Percentiles rank a stretch among this genome's conserved stretches.
Conservation (phyloP, 192 early-diverging fungal species). For the Coemansia sp. region DNA sequence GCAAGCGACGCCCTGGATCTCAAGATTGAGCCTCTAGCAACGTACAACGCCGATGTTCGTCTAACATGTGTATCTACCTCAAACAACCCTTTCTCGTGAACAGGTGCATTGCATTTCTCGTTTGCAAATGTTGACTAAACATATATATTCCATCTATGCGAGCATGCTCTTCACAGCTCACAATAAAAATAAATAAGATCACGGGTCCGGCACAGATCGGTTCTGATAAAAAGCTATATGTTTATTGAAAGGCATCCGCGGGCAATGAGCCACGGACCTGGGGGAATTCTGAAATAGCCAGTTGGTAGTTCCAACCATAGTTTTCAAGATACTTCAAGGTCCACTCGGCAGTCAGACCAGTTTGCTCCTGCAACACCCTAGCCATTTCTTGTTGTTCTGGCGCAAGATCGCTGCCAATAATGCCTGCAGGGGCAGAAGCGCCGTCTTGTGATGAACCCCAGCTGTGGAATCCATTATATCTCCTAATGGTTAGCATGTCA, state of each 20-base stretch:
- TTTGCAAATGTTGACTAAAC: not conserved
- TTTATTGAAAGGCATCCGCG: constrained; percentile 41
- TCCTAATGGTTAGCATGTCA: constrained; percentile 45
- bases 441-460: constrained; percentile 14
- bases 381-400: constrained; percentile 53
- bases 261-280: constrained; percentile 40
- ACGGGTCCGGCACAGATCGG: too few relatives aligned
- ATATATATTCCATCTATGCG: too few relatives aligned
- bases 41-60: constrained; percentile 62
- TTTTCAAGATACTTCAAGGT: constrained; percentile 45
- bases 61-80: constrained; percentile 56
- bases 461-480: constrained; percentile 49
- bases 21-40: constrained; percentile 42
- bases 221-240: too few relatives aligned
- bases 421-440: not conserved
- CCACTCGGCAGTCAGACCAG: constrained; percentile 45
- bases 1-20: constrained; percentile 9
- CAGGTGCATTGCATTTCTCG: not conserved
- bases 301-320: constrained; percentile 51
- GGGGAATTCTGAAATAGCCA: constrained; percentile 42
- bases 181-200: too few relatives aligned
- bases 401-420: constrained; percentile 4
- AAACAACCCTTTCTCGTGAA: constrained; percentile 20
- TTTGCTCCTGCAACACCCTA: constrained; percentile 41
- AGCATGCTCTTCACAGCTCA: too few relatives aligned